Percentiles rank a stretch among this genome's conserved stretches.
Conservation (phyloP, 805 yeast species). For the Vanderwaltozyma tropicalis region DNA sequence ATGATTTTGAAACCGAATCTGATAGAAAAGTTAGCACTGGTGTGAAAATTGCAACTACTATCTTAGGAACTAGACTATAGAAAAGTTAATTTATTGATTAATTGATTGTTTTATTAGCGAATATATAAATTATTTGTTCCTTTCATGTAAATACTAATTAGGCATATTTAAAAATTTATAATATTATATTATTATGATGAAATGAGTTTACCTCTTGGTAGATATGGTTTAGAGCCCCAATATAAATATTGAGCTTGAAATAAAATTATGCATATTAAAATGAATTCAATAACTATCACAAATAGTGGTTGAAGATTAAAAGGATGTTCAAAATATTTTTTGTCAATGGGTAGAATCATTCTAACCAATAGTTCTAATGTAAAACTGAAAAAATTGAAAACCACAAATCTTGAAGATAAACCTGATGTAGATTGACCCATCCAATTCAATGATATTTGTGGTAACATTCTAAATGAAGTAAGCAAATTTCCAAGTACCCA, state of each 20-base stretch:
- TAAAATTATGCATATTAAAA: conserved; percentile 11
- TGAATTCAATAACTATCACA: conserved; percentile 10
- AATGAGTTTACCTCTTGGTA: conserved; percentile 9
- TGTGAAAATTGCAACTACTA: conserved; percentile 55
- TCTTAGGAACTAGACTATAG: conserved; percentile 49
- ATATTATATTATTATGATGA: neutral
- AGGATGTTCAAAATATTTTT: conserved; percentile 13
- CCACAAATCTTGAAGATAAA: conserved; percentile 18
- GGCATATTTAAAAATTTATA: too few relatives aligned
- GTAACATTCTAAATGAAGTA: conserved; percentile 25
- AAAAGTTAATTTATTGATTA: neutral
- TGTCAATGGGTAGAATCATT: too few relatives aligned
- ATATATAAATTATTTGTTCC: neutral
- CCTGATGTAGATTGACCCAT: conserved; percentile 27
- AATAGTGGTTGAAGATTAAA: conserved; percentile 17
- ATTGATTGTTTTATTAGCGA: neutral
- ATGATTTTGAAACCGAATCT: conserved; percentile 50
- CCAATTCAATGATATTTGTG: conserved; percentile 36
- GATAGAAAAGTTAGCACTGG: conserved; percentile 53
- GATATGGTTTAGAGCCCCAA: conserved; percentile 10
- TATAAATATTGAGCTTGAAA: conserved; percentile 23
- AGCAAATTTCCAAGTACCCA: conserved; percentile 30
- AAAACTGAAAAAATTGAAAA: conserved; percentile 1
- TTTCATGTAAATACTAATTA: neutral
- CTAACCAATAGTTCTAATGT: too few relatives aligned